phyloP scores from a whole-genome alignment of 768 basidiomycete species.

The Erythrobasidium yunnanense region DNA sequence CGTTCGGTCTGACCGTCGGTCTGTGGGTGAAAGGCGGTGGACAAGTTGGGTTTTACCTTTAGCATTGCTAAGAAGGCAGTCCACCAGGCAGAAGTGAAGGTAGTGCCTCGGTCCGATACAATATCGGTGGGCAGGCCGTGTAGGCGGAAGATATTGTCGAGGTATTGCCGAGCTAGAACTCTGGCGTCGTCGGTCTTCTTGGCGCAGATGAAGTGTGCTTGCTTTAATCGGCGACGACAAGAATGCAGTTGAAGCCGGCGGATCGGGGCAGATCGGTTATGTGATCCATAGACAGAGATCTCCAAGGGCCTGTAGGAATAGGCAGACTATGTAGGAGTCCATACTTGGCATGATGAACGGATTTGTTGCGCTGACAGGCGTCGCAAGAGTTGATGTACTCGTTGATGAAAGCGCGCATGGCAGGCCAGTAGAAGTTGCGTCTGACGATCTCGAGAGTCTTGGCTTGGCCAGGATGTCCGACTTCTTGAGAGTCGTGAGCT shows the following conservation, averaged over 20 bases:
- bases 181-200: slow-evolving; percentile 38
- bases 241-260: slow-evolving; percentile 4
- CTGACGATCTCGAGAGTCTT: slow-evolving; percentile 35
- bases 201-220: slow-evolving; percentile 46
- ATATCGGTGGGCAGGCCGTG: slow-evolving; percentile 38
- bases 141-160: slow-evolving; percentile 37
- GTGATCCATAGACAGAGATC: slow-evolving; percentile 43
- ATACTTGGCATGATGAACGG: slow-evolving; percentile 41
- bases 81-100: slow-evolving; percentile 33
- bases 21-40: slow-evolving; percentile 48
- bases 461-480: slow-evolving; percentile 44
- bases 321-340: slow-evolving; percentile 41
- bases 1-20: slow-evolving; percentile 46
- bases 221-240: slow-evolving; percentile 43
- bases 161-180: slow-evolving; percentile 41
- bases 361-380: slow-evolving; percentile 42
- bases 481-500: slow-evolving; percentile 43
- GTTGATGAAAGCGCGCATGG: slow-evolving; percentile 36
- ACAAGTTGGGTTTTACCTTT: slow-evolving; percentile 40
- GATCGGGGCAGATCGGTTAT: slow-evolving; percentile 44
- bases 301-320: slow-evolving; percentile 40
- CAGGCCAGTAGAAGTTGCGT: slow-evolving; percentile 46
- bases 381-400: slow-evolving; percentile 44
- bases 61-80: background rate
- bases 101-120: slow-evolving; percentile 38